phyloP scores from a whole-genome alignment of 169 alveolate genomes.

The Ichthyophthirius multifiliis region DNA sequence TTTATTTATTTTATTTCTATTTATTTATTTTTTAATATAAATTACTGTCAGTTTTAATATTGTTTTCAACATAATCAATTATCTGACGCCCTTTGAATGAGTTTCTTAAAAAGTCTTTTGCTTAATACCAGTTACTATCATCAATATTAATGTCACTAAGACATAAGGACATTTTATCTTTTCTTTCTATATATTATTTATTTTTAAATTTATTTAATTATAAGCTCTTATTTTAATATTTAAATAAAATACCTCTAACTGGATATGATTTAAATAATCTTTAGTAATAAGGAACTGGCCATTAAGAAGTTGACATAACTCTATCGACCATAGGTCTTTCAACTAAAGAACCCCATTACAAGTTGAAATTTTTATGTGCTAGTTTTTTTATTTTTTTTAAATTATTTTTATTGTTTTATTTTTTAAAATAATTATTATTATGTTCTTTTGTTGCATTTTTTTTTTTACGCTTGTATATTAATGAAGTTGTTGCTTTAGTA shows the following conservation, averaged over 20 bases:
- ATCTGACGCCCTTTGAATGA: conserved; percentile 38
- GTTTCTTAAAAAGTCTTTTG: conserved; percentile 27
- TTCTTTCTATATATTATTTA: conserved; percentile 13
- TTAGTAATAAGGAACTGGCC: conserved; percentile 51
- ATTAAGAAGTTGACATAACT: conserved; percentile 44
- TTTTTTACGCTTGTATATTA: too few species aligned
- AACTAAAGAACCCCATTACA: conserved; percentile 34
- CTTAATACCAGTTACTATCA: conserved; percentile 45
- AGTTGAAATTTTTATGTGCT: conserved; percentile 1
- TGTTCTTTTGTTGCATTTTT: too few species aligned
- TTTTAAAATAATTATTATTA: too few species aligned
- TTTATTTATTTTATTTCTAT: too few species aligned
- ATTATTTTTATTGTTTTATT: too few species aligned
- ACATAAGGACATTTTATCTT: conserved; percentile 20
- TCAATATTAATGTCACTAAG: conserved; percentile 34
- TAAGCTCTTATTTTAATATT: background rate
- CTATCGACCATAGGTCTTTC: conserved; percentile 48
- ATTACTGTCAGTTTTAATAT: conserved; percentile 33
- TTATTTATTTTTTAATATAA: too few species aligned
- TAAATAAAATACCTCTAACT: conserved; percentile 31
- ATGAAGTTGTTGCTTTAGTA: too few species aligned
- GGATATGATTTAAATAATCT: conserved; percentile 48
- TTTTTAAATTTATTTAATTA: background rate
- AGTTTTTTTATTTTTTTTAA: too few species aligned
- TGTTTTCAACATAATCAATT: conserved; percentile 31